Conservation (phyloP, 108 stramenopile species). For the Cyclotella choctawhatcheeana region DNA sequence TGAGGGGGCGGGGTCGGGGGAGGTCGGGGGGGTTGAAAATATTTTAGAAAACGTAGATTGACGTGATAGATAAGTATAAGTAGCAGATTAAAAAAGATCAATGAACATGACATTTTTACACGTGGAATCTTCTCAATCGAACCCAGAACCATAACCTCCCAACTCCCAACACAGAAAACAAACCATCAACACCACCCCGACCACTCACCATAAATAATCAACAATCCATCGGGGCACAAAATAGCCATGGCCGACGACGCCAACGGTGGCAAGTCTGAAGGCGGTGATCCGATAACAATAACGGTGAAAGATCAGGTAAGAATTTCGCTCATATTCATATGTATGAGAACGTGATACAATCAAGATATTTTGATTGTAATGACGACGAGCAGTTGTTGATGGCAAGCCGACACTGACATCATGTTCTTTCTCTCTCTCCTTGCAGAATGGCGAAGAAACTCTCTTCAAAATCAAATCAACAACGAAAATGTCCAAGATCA, state of each 20-base stretch:
- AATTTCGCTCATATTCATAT: background rate
- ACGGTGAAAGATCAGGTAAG: constrained; percentile 12
- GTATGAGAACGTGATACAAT: background rate
- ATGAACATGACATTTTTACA: too few relatives aligned
- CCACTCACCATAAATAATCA: too few relatives aligned
- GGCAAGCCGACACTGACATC: background rate
- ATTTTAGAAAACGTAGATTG: too few relatives aligned
- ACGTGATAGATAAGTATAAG: too few relatives aligned
- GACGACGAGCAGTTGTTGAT: background rate
- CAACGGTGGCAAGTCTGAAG: background rate
- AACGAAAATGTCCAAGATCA: constrained; percentile 64
- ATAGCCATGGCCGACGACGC: background rate
- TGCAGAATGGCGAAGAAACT: constrained; percentile 60
- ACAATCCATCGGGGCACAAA: background rate
- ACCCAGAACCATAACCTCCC: too few relatives aligned
- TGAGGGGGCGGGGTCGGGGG: too few relatives aligned
- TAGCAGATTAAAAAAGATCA: too few relatives aligned
- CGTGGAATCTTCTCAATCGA: too few relatives aligned
- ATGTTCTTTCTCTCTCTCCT: background rate
- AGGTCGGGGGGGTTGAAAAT: too few relatives aligned
- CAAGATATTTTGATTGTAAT: background rate
- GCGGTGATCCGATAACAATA: background rate
- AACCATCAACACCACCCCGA: too few relatives aligned
- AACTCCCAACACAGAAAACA: too few relatives aligned
- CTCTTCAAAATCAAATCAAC: constrained; percentile 78